A percentile compares a stretch with the other conserved stretches of the same genome.
phyloP scores from a whole-genome alignment of 176 grass and related monocot genomes.

The Carex kokanica region DNA sequence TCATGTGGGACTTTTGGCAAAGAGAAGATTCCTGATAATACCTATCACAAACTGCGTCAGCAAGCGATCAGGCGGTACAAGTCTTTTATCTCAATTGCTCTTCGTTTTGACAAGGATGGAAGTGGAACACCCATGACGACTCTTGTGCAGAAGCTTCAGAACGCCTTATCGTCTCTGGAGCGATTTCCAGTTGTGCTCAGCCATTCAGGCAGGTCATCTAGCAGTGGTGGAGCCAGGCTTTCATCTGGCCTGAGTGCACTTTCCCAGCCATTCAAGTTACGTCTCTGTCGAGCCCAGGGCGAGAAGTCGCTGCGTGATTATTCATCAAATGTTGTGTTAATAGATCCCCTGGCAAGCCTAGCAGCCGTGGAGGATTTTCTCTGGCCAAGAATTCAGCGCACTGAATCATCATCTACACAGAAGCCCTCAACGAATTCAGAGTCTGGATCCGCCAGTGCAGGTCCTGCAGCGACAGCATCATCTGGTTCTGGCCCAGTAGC shows the following conservation, averaged over 20 bases:
- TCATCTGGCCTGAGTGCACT: conserved; percentile 57
- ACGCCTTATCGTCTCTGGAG: conserved; percentile 68
- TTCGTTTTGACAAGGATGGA: conserved; percentile 43
- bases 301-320: conserved; percentile 84
- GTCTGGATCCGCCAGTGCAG: conserved; percentile 41
- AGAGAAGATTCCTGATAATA: conserved; percentile 57
- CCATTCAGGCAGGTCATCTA: conserved; percentile 56
- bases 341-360: conserved; percentile 75
- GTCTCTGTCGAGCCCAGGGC: conserved; percentile 65
- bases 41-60: conserved; percentile 53
- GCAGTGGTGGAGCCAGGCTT: conserved; percentile 43
- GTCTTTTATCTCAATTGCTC: conserved; percentile 54
- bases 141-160: conserved; percentile 81
- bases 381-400: conserved; percentile 74
- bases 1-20: conserved; percentile 73
- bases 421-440: conserved; percentile 58
- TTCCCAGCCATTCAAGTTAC: conserved; percentile 74
- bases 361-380: conserved; percentile 84
- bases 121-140: conserved; percentile 51
- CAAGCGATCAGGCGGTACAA: conserved; percentile 68
- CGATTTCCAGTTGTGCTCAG: conserved; percentile 74
- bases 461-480: conserved; percentile 35
- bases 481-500: conserved; percentile 37
- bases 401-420: conserved; percentile 40
- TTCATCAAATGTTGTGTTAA: conserved; percentile 90